Evolutionary conservation across 345 rosid genomes (phyloP).

Genomic region (Eucalyptus guilfoylei): DNA sequence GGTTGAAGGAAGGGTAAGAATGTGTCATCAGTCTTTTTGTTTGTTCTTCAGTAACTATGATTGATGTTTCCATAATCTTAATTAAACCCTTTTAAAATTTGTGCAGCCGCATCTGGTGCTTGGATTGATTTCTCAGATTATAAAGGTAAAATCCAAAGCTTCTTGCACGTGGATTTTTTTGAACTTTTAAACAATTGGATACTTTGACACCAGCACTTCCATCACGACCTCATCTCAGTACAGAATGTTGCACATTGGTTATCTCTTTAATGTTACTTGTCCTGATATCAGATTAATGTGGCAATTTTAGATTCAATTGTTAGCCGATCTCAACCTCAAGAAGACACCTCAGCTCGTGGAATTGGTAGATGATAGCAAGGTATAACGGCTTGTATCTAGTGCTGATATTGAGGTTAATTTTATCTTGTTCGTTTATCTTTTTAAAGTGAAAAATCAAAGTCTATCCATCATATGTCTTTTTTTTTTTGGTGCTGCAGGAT

Average conservation of each 20-base stretch:
- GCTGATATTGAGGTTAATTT: neutral
- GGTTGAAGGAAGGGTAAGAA: constrained; percentile 78
- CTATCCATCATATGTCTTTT: neutral
- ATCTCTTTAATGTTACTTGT: neutral
- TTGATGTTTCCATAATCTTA: neutral
- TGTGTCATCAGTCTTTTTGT: neutral
- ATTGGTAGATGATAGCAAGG: constrained; percentile 70
- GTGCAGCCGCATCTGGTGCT: constrained; percentile 83
- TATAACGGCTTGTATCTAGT: neutral
- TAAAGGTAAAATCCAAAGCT: constrained; percentile 37
- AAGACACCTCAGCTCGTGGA: constrained; percentile 97
- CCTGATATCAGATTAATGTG: neutral
- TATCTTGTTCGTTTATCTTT: neutral
- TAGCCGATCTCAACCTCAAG: constrained; percentile 83
- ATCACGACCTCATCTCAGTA: neutral
- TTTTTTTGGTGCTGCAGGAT: constrained; percentile 30
- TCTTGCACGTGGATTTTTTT: neutral
- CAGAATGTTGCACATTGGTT: neutral
- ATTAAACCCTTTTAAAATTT: neutral
- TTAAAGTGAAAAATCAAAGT: neutral
- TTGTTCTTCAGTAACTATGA: neutral
- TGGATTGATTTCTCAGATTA: constrained; percentile 89
- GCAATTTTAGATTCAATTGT: constrained; percentile 60
- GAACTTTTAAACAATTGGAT: neutral
- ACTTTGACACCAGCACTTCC: neutral